Evolutionary conservation across 345 rosid genomes (phyloP), one percentile per base, ranked within the genome.

Genomic region (Dipteronia dyeriana): DNA sequence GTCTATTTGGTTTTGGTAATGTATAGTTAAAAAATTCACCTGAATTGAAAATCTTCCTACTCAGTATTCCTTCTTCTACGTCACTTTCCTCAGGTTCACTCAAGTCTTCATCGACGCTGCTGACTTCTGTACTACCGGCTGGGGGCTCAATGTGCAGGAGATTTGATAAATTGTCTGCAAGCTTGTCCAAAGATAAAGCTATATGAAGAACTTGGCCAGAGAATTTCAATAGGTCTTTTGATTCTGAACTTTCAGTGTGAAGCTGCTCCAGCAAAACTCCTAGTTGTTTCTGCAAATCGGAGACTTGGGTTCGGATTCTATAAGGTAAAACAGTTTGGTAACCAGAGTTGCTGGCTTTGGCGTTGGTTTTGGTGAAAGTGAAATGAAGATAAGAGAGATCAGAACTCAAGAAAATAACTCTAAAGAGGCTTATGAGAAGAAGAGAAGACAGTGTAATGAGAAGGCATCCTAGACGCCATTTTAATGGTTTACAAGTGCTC

Each of bases 191-290:
- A 22, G 84, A 78, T 7, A 84, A 38, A 2, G 89, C 88, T 7
- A 90, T 62, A 34, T 43, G 78, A 70, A 86, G 85, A 78, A 90
- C 84, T 79, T 85, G 89, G 75, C 85, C 80, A 4, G 87, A 82
- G 49, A 88, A 90, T 56, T 67, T 66, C n/a, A 84, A 49, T 13
- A 81, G 25, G 12, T 76, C 59, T 69, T 64, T 64, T 14, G 82
- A 51, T 51, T 84, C 84, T 47, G 83, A 57, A 31, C 57, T 74
- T 16, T 82, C 66, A 57, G 61, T 64, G 59, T 83, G 94, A 57
- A 87, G 71, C 75, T 85, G 84, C 80, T 81, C 67, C 14, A 88
- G 82, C 62, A 90, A 79, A 54, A 56, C 9, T 16, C 89, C 90
- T 2, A 86, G 56, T 56, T 79, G 79, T 12, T 68, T 68, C 79